These are phyloP conservation scores for Ascosphaera pollenicola DNA, from an alignment of 2,329 filamentous ascomycete genomes.

Conservation along the genomic window DNA sequence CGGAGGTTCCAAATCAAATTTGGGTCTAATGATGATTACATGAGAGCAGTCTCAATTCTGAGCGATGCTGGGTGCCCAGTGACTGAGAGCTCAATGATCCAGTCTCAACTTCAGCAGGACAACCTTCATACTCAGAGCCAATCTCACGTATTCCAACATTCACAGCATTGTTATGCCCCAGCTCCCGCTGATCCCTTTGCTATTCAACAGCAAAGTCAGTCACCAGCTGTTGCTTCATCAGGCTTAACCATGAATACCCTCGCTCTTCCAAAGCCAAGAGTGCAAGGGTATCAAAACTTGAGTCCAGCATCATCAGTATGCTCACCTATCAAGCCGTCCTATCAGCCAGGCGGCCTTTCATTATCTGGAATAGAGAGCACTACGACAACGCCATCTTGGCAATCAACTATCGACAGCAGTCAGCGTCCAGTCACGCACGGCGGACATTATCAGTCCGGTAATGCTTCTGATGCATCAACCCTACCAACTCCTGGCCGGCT, in stretches of 20 bases:
- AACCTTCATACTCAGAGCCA: conserved; percentile 8
- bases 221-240: background rate
- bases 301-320: background rate
- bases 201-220: background rate
- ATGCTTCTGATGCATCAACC: background rate
- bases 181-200: conserved; percentile 1
- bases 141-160: conserved; percentile 4
- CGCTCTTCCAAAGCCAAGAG: background rate
- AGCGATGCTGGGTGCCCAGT: conserved; percentile 21
- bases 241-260: background rate
- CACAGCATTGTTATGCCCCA: background rate
- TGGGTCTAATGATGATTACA: conserved; percentile 17
- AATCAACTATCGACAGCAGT: background rate
- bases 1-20: conserved; percentile 26
- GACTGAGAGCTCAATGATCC: conserved; percentile 11
- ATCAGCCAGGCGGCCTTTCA: background rate
- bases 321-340: background rate
- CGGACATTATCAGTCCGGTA: background rate
- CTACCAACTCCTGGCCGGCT: background rate
- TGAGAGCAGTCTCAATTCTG: conserved; percentile 19
- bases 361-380: background rate
- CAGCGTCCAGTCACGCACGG: background rate
- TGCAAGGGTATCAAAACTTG: background rate
- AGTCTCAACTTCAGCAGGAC: conserved; percentile 5
- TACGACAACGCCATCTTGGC: background rate